phyloP scores from a whole-genome alignment of 2,329 filamentous ascomycete species.

The Venturia asperata region DNA sequence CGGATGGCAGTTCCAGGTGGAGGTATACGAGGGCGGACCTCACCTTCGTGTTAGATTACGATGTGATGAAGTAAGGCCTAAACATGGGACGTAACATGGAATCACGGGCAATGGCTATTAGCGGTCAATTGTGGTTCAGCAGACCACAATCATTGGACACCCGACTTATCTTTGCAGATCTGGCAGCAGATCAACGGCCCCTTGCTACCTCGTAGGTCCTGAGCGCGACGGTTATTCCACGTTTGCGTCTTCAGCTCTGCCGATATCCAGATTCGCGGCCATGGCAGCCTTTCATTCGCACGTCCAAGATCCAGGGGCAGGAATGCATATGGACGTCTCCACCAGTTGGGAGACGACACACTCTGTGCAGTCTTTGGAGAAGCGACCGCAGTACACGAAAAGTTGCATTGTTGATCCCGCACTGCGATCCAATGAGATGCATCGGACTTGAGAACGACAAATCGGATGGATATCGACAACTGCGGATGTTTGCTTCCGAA shows the following conservation, averaged over 20 bases:
- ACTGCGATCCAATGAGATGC: neutral
- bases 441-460: neutral
- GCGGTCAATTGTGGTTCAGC: neutral
- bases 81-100: neutral
- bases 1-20: neutral
- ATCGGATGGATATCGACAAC: neutral
- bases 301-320: neutral
- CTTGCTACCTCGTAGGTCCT: neutral
- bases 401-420: neutral
- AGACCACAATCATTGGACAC: neutral
- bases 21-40: neutral
- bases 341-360: neutral
- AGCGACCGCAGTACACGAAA: neutral
- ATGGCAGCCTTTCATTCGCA: neutral
- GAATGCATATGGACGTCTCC: neutral
- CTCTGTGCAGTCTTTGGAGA: neutral
- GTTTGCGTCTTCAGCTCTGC: neutral
- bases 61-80: neutral
- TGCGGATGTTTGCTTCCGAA: too few species aligned
- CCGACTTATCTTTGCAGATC: constrained; percentile 5
- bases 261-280: neutral
- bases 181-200: neutral
- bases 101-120: neutral
- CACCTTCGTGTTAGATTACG: neutral
- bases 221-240: neutral